Percentiles rank a stretch among this genome's conserved stretches.
These are phyloP conservation scores for Fusarium transvaalense DNA, from an alignment of 2,329 filamentous ascomycete genomes.

Conservation along the genomic window DNA sequence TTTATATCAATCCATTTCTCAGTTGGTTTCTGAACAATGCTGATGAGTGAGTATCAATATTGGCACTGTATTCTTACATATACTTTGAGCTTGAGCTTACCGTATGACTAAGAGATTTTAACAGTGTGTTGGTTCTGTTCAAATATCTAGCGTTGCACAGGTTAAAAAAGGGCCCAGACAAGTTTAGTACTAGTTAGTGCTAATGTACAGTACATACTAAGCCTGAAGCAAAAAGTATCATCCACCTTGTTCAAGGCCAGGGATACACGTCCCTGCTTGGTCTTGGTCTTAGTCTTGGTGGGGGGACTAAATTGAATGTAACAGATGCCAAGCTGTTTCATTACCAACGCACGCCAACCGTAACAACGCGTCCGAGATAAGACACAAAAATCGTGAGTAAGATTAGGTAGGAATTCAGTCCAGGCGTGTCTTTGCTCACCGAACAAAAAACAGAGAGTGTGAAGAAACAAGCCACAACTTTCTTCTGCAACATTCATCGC, in stretches of 20 bases:
- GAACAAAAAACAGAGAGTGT: neutral
- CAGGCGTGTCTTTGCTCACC: constrained; percentile 10
- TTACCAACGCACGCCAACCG: constrained; percentile 8
- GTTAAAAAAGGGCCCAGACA: constrained; percentile 10
- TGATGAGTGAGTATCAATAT: neutral
- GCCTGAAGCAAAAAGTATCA: constrained; percentile 9
- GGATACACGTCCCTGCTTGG: neutral
- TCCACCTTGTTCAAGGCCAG: constrained; percentile 21
- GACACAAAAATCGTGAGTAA: constrained; percentile 12
- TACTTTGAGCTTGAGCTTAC: accelerated
- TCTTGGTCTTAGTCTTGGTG: no score
- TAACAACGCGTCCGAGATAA: constrained; percentile 17
- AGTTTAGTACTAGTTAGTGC: no score
- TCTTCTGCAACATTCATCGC: constrained; percentile 8
- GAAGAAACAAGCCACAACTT: neutral
- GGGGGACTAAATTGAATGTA: constrained; percentile 22
- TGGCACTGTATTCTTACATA: constrained; percentile 3
- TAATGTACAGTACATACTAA: neutral
- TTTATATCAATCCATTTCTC: constrained; percentile 17
- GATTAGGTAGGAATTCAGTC: constrained; percentile 10
- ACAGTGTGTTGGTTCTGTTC: constrained; percentile 32
- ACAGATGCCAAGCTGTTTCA: constrained; percentile 33
- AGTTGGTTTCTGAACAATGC: constrained; percentile 6
- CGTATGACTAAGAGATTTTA: neutral
- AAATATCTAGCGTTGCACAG: constrained; percentile 11